phyloP scores from a whole-genome alignment of 1,139 yeast species.

The Sugiyamaella grinbergsii region DNA sequence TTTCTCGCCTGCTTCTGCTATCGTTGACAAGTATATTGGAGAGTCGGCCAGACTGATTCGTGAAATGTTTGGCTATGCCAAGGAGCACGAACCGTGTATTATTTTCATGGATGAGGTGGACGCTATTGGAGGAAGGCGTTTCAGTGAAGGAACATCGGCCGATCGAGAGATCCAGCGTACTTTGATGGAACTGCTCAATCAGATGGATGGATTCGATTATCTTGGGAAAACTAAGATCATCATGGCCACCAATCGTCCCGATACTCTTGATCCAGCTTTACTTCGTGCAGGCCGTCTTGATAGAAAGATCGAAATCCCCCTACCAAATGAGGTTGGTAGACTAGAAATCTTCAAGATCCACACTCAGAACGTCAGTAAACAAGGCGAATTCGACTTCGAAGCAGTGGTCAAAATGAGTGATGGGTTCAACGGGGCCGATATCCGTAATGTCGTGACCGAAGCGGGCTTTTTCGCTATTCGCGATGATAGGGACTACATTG shows the following conservation, averaged over 20 bases:
- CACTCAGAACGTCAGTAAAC: slow-evolving; percentile 79
- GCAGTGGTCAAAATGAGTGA: slow-evolving; percentile 98
- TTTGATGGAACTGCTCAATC: slow-evolving; percentile 94
- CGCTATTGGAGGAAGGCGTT: slow-evolving; percentile 98
- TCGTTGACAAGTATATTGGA: slow-evolving; percentile 98
- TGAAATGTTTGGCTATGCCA: slow-evolving; percentile 98
- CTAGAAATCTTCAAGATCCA: slow-evolving; percentile 94
- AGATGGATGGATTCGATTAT: slow-evolving; percentile 98
- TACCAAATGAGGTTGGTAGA: slow-evolving; percentile 97
- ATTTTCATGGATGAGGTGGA: slow-evolving; percentile 99
- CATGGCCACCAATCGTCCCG: slow-evolving; percentile 99
- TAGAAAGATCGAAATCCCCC: slow-evolving; percentile 92
- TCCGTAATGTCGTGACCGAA: slow-evolving; percentile 96
- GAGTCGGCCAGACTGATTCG: slow-evolving; percentile 95
- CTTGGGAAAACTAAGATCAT: slow-evolving; percentile 97
- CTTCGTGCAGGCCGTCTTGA: slow-evolving; percentile 98
- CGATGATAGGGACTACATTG: slow-evolving; percentile 92
- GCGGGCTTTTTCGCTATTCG: slow-evolving; percentile 98
- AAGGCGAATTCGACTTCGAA: slow-evolving; percentile 96
- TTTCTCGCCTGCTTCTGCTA: slow-evolving; percentile 96
- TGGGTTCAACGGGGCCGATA: slow-evolving; percentile 99
- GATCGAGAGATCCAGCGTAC: slow-evolving; percentile 99
- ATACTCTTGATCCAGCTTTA: slow-evolving; percentile 97
- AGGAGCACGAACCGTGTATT: slow-evolving; percentile 97
- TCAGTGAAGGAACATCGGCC: slow-evolving; percentile 97